phyloP scores from a whole-genome alignment of 2,329 filamentous ascomycete genomes.

The Fusarium sp. region DNA sequence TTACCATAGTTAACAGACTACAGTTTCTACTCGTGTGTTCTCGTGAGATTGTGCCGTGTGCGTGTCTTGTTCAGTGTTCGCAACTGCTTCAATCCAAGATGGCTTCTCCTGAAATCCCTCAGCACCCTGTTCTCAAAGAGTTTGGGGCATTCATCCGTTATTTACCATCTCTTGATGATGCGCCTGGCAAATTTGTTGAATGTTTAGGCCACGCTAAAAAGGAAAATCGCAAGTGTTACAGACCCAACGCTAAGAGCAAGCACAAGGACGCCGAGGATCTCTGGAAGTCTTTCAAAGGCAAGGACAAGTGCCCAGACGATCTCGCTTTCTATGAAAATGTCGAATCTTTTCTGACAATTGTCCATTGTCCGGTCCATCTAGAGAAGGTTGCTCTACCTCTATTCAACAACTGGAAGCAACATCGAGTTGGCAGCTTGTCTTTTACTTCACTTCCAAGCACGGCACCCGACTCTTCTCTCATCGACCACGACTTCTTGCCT shows the following conservation, averaged over 20 bases:
- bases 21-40: neutral
- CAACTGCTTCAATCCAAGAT: slow-evolving; percentile 3
- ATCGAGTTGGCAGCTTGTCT: neutral
- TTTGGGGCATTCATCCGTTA: slow-evolving; percentile 6
- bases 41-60: neutral
- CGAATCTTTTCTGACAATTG: neutral
- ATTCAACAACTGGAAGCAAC: slow-evolving; percentile 15
- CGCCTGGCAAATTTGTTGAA: neutral
- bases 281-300: slow-evolving; percentile 6
- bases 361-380: neutral
- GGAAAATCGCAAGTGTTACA: neutral
- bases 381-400: accelerated
- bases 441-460: neutral
- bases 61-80: neutral
- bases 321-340: neutral
- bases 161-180: neutral
- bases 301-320: neutral
- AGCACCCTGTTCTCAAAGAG: slow-evolving; percentile 4
- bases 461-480: slow-evolving; percentile 13
- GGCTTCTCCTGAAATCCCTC: neutral
- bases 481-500: slow-evolving; percentile 1
- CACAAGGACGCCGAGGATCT: neutral
- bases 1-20: slow-evolving; percentile 5
- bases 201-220: neutral
- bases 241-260: neutral